Evolutionary conservation across 176 grass and related monocot species (phyloP).

Genomic region (Hsuehochloa calcarea): DNA sequence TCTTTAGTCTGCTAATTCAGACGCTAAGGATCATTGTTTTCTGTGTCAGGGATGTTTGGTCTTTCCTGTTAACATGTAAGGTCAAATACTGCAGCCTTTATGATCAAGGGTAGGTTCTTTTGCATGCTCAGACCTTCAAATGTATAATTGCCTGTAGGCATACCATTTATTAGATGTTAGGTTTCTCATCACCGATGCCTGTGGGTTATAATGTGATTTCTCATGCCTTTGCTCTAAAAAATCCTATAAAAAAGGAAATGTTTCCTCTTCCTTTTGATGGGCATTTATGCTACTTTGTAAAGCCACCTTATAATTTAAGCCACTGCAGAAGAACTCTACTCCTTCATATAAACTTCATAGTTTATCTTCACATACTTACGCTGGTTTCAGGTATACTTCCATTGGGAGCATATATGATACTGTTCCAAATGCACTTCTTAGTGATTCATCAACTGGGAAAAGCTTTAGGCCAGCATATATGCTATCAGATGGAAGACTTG

Average conservation of each 20-base stretch:
- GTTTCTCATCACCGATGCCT: neutral
- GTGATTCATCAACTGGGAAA: conserved; percentile 56
- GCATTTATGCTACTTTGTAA: conserved; percentile 14
- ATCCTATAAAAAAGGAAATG: neutral
- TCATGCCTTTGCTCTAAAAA: neutral
- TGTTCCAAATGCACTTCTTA: conserved; percentile 92
- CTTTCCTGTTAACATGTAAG: conserved; percentile 92
- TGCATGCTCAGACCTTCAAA: neutral
- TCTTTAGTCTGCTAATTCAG: conserved; percentile 23
- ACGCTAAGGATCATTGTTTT: conserved; percentile 37
- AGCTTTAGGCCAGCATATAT: conserved; percentile 97
- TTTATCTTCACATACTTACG: conserved; percentile 14
- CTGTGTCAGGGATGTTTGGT: conserved; percentile 90
- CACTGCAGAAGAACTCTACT: neutral
- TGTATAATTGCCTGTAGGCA: neutral
- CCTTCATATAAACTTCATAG: neutral
- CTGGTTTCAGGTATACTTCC: conserved; percentile 86
- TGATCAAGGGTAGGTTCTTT: conserved; percentile 76
- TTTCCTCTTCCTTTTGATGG: neutral
- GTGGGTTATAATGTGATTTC: neutral
- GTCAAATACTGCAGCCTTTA: conserved; percentile 95
- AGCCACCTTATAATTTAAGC: neutral
- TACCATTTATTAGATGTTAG: neutral
- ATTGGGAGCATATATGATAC: conserved; percentile 99
- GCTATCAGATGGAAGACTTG: conserved; percentile 93